phyloP scores from a whole-genome alignment of 2,329 filamentous ascomycete genomes.

The Penicillium sp. region DNA sequence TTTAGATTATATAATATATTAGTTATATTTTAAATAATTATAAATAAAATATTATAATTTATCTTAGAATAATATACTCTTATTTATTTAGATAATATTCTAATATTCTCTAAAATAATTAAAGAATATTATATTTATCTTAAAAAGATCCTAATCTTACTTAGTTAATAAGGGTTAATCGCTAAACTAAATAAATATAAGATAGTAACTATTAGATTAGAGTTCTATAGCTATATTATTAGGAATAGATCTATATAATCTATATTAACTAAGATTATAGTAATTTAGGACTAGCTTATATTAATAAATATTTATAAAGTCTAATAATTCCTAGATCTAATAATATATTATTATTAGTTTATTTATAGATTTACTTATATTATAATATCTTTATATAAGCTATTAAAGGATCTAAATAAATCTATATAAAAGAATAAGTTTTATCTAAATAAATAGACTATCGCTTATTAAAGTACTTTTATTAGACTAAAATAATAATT shows the following conservation, averaged over 20 bases:
- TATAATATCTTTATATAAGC: not conserved
- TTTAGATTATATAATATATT: too few relatives aligned
- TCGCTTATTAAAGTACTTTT: not conserved
- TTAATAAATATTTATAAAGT: not conserved
- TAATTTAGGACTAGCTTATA: not conserved
- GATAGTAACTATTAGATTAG: not conserved
- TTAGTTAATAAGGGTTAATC: not conserved
- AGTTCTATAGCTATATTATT: slow-evolving; percentile 1
- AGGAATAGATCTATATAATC: not conserved
- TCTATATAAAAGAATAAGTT: not conserved
- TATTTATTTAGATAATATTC: not conserved
- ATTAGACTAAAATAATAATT: not conserved
- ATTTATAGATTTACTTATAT: not conserved
- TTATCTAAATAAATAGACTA: not conserved
- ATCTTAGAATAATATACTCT: not conserved
- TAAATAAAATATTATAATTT: not conserved
- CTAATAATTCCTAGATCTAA: not conserved
- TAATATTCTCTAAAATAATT: not conserved
- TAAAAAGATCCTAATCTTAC: not conserved
- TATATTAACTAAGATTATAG: not conserved
- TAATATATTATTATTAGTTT: not conserved
- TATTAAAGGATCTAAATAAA: not conserved
- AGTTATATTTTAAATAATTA: not conserved
- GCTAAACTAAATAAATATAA: not conserved
- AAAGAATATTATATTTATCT: not conserved